Conservation (phyloP, 768 basidiomycete genomes). For the Infundibulicybe gibba region DNA sequence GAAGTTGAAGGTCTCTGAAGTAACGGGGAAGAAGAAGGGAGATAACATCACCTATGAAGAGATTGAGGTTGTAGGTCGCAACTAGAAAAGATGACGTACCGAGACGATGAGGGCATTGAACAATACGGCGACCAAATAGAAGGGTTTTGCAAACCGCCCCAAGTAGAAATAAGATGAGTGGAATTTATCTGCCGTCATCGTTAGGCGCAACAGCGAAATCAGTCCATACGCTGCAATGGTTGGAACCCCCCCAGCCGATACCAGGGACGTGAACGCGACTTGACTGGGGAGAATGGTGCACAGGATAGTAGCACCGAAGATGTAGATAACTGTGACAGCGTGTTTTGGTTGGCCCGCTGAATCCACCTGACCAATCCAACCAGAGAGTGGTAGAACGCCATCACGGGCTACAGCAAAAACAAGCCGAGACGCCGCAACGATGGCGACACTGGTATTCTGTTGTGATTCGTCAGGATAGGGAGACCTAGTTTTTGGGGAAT, state of each 20-base stretch:
- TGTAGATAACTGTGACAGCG: conserved; percentile 83
- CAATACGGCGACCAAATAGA: conserved; percentile 62
- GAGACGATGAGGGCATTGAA: conserved; percentile 78
- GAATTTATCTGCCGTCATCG: conserved; percentile 77
- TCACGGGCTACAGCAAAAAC: conserved; percentile 95
- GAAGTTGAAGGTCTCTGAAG: conserved; percentile 77
- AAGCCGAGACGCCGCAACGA: conserved; percentile 86
- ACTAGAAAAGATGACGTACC: conserved; percentile 35
- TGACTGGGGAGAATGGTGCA: conserved; percentile 88
- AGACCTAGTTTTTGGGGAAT: not conserved
- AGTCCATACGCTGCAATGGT: conserved; percentile 88
- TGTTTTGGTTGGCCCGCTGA: conserved; percentile 70
- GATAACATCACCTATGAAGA: conserved; percentile 67
- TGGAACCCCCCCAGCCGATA: conserved; percentile 83
- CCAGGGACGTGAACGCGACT: conserved; percentile 88
- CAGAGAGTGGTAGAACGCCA: conserved; percentile 80
- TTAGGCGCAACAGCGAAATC: conserved; percentile 71
- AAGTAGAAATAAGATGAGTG: conserved; percentile 69
- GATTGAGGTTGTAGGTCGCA: conserved; percentile 7
- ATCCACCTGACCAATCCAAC: conserved; percentile 80
- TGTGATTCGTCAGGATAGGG: not conserved
- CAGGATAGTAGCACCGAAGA: conserved; percentile 72
- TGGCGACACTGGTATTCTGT: conserved; percentile 82
- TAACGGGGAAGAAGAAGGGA: conserved; percentile 86
- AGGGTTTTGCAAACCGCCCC: conserved; percentile 60